phyloP scores from a whole-genome alignment of 257 asterid genomes.

The Haberlea rhodopensis region DNA sequence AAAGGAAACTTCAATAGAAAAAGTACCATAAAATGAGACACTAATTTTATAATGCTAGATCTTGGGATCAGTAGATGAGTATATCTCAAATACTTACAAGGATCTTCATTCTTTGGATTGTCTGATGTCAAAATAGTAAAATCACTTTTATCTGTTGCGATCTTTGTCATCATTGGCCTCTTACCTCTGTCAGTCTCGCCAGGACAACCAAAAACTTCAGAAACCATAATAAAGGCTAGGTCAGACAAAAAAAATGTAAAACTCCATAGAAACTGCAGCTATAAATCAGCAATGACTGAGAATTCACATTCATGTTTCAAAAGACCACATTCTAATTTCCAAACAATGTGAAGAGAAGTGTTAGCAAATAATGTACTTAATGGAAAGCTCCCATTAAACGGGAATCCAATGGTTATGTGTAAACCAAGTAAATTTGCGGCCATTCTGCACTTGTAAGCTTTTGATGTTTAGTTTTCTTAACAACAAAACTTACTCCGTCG shows the following conservation, averaged over 20 bases:
- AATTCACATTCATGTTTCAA: constrained; percentile 5
- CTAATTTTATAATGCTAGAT: background rate
- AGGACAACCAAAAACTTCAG: constrained; percentile 73
- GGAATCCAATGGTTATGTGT: background rate
- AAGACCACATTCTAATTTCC: background rate
- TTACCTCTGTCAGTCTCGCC: constrained; percentile 91
- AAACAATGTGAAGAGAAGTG: background rate
- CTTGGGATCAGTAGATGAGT: constrained; percentile 17
- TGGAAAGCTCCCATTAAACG: background rate
- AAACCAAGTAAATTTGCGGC: background rate
- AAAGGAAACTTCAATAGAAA: background rate
- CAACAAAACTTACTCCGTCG: too few species aligned
- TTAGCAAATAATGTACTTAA: background rate
- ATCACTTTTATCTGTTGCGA: constrained; percentile 86
- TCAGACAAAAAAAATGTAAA: constrained; percentile 27
- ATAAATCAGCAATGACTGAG: background rate
- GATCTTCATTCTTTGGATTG: constrained; percentile 87
- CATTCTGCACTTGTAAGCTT: too few species aligned
- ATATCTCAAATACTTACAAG: constrained; percentile 56
- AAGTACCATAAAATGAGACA: background rate
- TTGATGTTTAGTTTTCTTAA: too few species aligned
- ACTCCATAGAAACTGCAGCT: constrained; percentile 6
- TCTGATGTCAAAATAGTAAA: constrained; percentile 88
- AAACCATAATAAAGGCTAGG: constrained; percentile 23
- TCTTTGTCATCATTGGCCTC: constrained; percentile 90